phyloP scores from a whole-genome alignment of 2,329 filamentous ascomycete genomes.

The Paecilomyces formosus region DNA sequence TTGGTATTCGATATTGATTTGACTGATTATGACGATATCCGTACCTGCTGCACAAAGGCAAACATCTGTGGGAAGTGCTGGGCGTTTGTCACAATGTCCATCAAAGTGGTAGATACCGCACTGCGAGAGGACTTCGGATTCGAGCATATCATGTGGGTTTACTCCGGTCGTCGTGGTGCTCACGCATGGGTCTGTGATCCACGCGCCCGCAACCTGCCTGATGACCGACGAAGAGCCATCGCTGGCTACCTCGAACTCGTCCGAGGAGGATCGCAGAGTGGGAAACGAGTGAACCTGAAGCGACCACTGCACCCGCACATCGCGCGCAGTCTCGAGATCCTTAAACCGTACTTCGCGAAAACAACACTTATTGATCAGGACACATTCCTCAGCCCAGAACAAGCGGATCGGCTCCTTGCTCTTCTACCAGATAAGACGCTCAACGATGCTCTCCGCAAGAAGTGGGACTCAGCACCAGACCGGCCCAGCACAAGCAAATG shows the following conservation, averaged over 20 bases:
- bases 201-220: conserved; percentile 74
- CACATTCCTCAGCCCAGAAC: conserved; percentile 66
- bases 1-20: conserved; percentile 99
- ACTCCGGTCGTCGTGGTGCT: conserved; percentile 89
- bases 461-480: conserved; percentile 80
- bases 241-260: conserved; percentile 85
- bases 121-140: conserved; percentile 94
- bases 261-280: conserved; percentile 76
- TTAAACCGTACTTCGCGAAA: conserved; percentile 75
- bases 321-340: conserved; percentile 72
- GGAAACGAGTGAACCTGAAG: conserved; percentile 77
- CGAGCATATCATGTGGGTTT: conserved; percentile 95
- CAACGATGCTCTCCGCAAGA: conserved; percentile 71
- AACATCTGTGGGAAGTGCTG: conserved; percentile 94
- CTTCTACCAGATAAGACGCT: conserved; percentile 75
- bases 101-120: conserved; percentile 83
- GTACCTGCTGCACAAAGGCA: conserved; percentile 88
- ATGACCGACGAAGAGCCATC: conserved; percentile 75
- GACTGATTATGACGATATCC: conserved; percentile 96
- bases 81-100: conserved; percentile 96
- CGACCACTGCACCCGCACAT: conserved; percentile 87
- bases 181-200: conserved; percentile 98
- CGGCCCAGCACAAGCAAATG: conserved; percentile 76
- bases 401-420: conserved; percentile 70
- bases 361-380: conserved; percentile 81